These are phyloP conservation scores for Scheffersomyces lignicola DNA, from an alignment of 1,139 yeast species.

Conservation along the genomic window DNA sequence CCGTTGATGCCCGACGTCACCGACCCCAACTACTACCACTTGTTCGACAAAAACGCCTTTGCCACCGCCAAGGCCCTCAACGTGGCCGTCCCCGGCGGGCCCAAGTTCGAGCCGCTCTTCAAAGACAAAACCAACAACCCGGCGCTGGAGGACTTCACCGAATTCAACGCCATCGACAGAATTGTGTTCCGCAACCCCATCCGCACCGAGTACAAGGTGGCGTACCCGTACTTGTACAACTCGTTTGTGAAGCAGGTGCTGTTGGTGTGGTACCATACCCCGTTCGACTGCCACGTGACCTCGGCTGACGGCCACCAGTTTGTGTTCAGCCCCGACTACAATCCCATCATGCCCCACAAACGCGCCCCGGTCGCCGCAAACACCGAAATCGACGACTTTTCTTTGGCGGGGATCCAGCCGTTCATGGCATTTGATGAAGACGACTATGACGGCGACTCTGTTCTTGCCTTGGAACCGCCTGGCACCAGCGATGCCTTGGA, in stretches of 20 bases:
- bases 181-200: constrained; percentile 77
- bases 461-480: constrained; percentile 27
- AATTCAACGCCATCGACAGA: constrained; percentile 85
- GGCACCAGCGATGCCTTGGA: constrained; percentile 60
- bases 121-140: constrained; percentile 58
- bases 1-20: constrained; percentile 64
- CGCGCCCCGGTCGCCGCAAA: constrained; percentile 16
- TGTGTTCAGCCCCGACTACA: constrained; percentile 51
- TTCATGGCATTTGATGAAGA: constrained; percentile 21
- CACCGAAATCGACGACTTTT: constrained; percentile 30
- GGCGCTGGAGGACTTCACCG: constrained; percentile 77
- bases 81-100: constrained; percentile 90
- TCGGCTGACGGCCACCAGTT: constrained; percentile 51
- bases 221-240: constrained; percentile 83
- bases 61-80: constrained; percentile 90
- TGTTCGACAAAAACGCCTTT: constrained; percentile 77
- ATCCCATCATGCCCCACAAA: constrained; percentile 54
- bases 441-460: constrained; percentile 9
- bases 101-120: constrained; percentile 88
- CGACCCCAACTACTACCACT: constrained; percentile 60
- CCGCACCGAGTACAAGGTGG: constrained; percentile 80
- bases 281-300: constrained; percentile 49
- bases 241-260: constrained; percentile 70
- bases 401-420: constrained; percentile 42
- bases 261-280: constrained; percentile 62